Conservation (phyloP, 768 basidiomycete species). For the Asterophora lycoperdoides region DNA sequence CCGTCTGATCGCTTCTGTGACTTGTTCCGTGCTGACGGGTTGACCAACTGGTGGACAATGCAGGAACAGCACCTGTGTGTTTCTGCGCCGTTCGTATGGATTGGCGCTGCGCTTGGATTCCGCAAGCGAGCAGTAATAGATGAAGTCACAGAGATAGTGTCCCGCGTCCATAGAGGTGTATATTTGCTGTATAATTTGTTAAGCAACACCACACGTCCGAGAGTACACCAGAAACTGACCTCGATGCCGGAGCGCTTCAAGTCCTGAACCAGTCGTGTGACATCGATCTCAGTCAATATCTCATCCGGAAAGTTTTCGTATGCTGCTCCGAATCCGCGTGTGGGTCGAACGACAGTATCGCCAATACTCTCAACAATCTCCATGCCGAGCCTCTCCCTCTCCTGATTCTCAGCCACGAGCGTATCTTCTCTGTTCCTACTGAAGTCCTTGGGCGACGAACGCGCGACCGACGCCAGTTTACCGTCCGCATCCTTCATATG, state of each 20-base stretch:
- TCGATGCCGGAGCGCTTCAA: slow-evolving; percentile 48
- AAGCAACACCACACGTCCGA: background rate
- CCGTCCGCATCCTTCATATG: slow-evolving; percentile 62
- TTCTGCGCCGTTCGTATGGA: slow-evolving; percentile 37
- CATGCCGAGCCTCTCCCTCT: slow-evolving; percentile 35
- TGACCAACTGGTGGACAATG: slow-evolving; percentile 69
- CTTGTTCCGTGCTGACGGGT: slow-evolving; percentile 60
- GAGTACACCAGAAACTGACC: slow-evolving; percentile 26
- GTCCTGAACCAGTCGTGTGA: slow-evolving; percentile 51
- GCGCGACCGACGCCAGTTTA: slow-evolving; percentile 49
- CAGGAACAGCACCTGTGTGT: slow-evolving; percentile 57
- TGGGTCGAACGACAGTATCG: slow-evolving; percentile 34
- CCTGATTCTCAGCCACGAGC: slow-evolving; percentile 32
- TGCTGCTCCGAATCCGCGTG: slow-evolving; percentile 41
- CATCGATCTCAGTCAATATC: slow-evolving; percentile 56
- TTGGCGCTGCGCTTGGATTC: slow-evolving; percentile 54
- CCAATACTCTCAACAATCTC: slow-evolving; percentile 33
- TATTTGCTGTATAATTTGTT: slow-evolving; percentile 44
- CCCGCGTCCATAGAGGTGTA: slow-evolving; percentile 74
- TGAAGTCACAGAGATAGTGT: slow-evolving; percentile 72
- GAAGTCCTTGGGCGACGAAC: slow-evolving; percentile 38
- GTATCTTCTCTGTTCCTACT: slow-evolving; percentile 32
- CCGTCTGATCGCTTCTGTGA: slow-evolving; percentile 59
- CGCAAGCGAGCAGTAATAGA: slow-evolving; percentile 72
- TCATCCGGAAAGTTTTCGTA: slow-evolving; percentile 56